phyloP scores from a whole-genome alignment of 2,329 filamentous ascomycete genomes.

The Lojkania enalia region DNA sequence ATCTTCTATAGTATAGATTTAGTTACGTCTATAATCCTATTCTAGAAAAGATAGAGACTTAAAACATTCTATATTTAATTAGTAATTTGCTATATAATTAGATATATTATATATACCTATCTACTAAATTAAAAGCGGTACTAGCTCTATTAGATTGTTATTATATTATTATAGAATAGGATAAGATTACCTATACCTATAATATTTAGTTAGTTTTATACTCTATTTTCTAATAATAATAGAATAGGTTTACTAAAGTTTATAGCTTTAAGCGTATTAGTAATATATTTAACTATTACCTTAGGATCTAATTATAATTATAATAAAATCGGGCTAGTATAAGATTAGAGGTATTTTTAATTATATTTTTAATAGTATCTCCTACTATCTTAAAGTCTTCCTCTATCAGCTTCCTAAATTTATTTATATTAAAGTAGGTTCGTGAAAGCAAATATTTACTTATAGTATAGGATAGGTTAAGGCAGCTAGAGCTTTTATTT shows the following conservation, averaged over 20 bases:
- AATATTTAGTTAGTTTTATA: too few species aligned
- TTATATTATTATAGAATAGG: too few species aligned
- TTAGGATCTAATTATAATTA: constrained; percentile 20
- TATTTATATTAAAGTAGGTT: constrained; percentile 30
- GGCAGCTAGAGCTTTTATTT: too few species aligned
- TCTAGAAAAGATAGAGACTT: constrained; percentile 11
- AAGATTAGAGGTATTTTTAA: constrained; percentile 11
- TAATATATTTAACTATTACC: too few species aligned
- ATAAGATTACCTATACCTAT: too few species aligned
- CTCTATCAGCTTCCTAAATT: constrained; percentile 23
- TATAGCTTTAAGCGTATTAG: too few species aligned
- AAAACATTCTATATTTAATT: constrained; percentile 10
- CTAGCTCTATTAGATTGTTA: too few species aligned
- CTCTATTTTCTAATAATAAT: too few species aligned
- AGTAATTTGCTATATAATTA: too few species aligned
- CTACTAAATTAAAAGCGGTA: too few species aligned
- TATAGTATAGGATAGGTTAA: constrained; percentile 21
- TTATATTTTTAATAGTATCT: constrained; percentile 23
- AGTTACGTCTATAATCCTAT: constrained; percentile 8
- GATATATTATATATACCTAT: too few species aligned
- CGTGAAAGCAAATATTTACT: constrained; percentile 25
- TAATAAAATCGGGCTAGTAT: constrained; percentile 18
- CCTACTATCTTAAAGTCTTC: constrained; percentile 27
- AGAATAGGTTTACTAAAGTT: too few species aligned
- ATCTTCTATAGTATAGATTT: constrained; percentile 6